Evolutionary conservation across 768 basidiomycete genomes (phyloP).

Genomic region (Suillus bovinus): DNA sequence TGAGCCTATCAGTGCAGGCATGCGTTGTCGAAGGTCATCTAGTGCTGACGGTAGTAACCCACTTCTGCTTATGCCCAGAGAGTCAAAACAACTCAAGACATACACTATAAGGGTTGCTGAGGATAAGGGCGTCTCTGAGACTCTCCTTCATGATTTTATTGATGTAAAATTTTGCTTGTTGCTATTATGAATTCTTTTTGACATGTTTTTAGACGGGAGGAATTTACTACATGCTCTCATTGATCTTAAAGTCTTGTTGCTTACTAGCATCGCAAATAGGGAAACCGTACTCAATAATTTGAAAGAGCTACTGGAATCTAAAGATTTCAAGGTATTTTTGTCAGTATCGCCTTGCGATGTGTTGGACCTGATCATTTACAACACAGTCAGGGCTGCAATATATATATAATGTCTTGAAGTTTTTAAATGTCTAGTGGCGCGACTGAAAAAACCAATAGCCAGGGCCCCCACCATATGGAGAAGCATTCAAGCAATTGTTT

Average conservation of each 20-base stretch:
- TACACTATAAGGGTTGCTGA: neutral
- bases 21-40: neutral
- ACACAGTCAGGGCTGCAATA: neutral
- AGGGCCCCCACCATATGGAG: conserved; percentile 43
- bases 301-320: neutral
- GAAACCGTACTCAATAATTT: neutral
- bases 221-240: neutral
- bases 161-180: neutral
- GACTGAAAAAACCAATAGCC: conserved; percentile 38
- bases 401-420: too few species aligned
- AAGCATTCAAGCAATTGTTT: conserved; percentile 55
- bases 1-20: too few species aligned
- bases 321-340: conserved; percentile 1
- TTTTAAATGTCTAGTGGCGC: conserved; percentile 25
- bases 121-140: neutral
- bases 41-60: neutral
- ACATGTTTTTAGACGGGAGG: neutral
- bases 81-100: neutral
- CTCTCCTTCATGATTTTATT: neutral
- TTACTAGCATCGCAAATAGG: neutral
- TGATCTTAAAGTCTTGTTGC: neutral
- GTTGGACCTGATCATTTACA: neutral
- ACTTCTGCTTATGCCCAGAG: neutral
- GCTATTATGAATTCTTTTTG: neutral
- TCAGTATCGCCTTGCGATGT: neutral